These are phyloP conservation scores for Coemansia javaensis DNA, from an alignment of 192 early-diverging fungal genomes.

Conservation along the genomic window DNA sequence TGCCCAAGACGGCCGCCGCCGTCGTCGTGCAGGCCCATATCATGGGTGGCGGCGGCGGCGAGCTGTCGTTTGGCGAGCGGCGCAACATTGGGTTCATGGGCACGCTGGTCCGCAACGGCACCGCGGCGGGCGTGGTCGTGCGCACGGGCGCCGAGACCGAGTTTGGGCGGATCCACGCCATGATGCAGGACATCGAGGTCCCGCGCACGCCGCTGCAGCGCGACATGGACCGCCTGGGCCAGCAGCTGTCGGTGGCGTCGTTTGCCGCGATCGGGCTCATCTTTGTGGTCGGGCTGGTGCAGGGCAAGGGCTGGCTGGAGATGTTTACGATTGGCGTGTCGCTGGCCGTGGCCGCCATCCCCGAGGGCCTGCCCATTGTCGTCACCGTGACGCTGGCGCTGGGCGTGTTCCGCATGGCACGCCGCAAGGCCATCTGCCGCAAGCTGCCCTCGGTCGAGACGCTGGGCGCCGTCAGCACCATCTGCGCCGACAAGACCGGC, in stretches of 20 bases:
- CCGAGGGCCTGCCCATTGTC: slow-evolving; percentile 94
- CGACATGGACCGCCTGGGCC: slow-evolving; percentile 85
- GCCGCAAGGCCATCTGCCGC: slow-evolving; percentile 87
- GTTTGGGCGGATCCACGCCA: slow-evolving; percentile 88
- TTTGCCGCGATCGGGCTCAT: slow-evolving; percentile 73
- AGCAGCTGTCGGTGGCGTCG: slow-evolving; percentile 62
- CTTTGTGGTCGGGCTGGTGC: slow-evolving; percentile 79
- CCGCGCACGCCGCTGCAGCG: slow-evolving; percentile 88
- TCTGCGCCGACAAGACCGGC: slow-evolving; percentile 96
- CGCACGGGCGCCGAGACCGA: slow-evolving; percentile 86
- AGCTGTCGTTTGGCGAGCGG: slow-evolving; percentile 43
- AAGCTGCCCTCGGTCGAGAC: slow-evolving; percentile 94
- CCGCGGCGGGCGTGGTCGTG: slow-evolving; percentile 85
- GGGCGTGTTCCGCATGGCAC: slow-evolving; percentile 90
- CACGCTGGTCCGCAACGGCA: slow-evolving; percentile 82
- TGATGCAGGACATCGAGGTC: slow-evolving; percentile 91
- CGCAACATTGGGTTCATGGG: slow-evolving; percentile 95
- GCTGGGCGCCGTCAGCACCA: slow-evolving; percentile 87
- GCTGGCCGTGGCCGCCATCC: slow-evolving; percentile 96
- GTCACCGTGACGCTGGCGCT: slow-evolving; percentile 92
- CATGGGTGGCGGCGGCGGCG: slow-evolving; percentile 20
- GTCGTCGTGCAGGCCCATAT: too few species aligned
- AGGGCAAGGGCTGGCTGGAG: slow-evolving; percentile 85
- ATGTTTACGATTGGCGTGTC: slow-evolving; percentile 92
- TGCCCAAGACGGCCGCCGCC: slow-evolving; percentile 61